These are phyloP conservation scores for Oxyria digyna DNA, from an alignment of 148 eudicot species.

Conservation along the genomic window DNA sequence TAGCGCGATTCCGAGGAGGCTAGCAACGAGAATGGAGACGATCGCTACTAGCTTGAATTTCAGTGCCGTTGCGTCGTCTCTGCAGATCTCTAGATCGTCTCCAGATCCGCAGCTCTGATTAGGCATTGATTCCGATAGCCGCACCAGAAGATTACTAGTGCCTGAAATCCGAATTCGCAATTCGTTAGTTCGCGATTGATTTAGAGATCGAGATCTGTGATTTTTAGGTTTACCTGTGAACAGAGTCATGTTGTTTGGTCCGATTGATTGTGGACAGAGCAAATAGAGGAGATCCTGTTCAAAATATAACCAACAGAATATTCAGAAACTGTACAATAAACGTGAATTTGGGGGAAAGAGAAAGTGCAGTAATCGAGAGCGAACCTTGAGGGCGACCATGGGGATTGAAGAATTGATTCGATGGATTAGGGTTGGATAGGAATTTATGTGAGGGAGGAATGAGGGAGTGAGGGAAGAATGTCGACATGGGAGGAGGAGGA, in stretches of 20 bases:
- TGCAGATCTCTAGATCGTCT: conserved; percentile 19
- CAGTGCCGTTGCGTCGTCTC: conserved; percentile 34
- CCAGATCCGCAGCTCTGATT: conserved; percentile 16
- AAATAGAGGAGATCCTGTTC: background rate
- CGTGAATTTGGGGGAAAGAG: background rate
- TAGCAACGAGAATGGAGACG: conserved; percentile 33
- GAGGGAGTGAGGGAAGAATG: background rate
- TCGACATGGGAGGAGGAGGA: conserved; percentile 1
- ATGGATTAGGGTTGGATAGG: background rate
- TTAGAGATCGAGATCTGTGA: background rate
- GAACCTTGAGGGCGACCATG: background rate
- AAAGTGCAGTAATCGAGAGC: background rate
- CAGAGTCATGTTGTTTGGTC: background rate
- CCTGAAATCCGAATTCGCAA: background rate
- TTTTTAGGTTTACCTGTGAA: background rate
- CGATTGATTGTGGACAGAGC: background rate
- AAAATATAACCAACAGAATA: background rate
- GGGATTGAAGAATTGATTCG: background rate
- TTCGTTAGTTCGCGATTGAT: background rate
- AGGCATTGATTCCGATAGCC: conserved; percentile 31
- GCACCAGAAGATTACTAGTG: background rate
- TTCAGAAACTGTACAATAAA: background rate
- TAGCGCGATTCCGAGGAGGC: conserved; percentile 37
- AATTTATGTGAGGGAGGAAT: background rate
- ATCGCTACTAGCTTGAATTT: conserved; percentile 45